Evolutionary conservation across 1,139 yeast species (phyloP), one percentile per base, ranked within the genome.

Genomic region (Yamadazyma taylorii): DNA sequence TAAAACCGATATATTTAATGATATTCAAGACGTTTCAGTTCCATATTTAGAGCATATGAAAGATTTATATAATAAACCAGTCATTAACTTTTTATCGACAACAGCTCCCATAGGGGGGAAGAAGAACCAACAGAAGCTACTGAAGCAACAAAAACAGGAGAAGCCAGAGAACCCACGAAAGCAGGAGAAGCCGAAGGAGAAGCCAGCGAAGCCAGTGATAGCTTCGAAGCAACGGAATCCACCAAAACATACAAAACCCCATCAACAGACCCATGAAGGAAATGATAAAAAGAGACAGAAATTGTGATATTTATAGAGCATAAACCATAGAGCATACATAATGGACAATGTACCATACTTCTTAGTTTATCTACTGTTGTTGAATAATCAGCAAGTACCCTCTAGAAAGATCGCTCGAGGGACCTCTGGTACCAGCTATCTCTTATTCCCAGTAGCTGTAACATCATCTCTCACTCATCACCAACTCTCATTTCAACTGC

Each of bases 11-110:
- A 4, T 27, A 7, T 50, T 73, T 5, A 58, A 69, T 17, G 30
- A 39, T 2, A 60, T 76, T 2, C 51, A 47, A 7, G 72, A 70
- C 36, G 66, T 73, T 1, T 53, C 61, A 3, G 64, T 73, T 3
- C 77, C 78, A 2, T 76, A 79, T 78, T 53, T 76, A 35, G 57
- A 60, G 16, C 56, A 61, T 2, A 31, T 70, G 2, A 39, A 36
- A 6, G 35, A 31, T 3, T 41, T 6, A 13, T 68, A 62, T 42
- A 34, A 48, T 16, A 55, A 52, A 17, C 68, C 75, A 16, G 57
- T 63, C n/a, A 54, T 74, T 24, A 64, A 63, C 42, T 61, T 67
- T 34, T 41, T 73, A 26, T 41, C 58, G 5, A 71, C 77, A 1
- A 55, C 65, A n/a, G 75, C 71, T 3, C 75, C 79, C 2, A 55